A percentile compares a stretch with the other conserved stretches of the same genome.
phyloP scores from a whole-genome alignment of 805 yeast genomes.

The Myxozyma melibiosi region DNA sequence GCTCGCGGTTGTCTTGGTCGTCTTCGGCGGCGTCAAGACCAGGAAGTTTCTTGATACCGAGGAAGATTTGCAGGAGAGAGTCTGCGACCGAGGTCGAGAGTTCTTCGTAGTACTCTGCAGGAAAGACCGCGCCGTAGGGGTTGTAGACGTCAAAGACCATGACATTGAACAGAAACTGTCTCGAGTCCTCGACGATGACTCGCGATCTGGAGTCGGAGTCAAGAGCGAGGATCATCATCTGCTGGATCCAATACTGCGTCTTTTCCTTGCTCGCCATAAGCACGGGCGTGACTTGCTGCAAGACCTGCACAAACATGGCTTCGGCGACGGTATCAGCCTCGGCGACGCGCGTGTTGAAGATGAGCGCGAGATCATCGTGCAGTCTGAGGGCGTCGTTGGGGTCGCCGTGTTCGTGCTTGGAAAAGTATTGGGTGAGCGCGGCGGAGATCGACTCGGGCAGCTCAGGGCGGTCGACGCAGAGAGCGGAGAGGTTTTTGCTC shows the following conservation, averaged over 20 bases:
- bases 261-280: slow-evolving; percentile 37
- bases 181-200: slow-evolving; percentile 42
- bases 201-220: slow-evolving; percentile 58
- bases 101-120: slow-evolving; percentile 23
- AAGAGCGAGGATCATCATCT: slow-evolving; percentile 53
- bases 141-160: slow-evolving; percentile 35
- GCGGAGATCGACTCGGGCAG: slow-evolving; percentile 17
- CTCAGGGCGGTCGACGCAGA: slow-evolving; percentile 19
- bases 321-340: slow-evolving; percentile 31
- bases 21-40: slow-evolving; percentile 15
- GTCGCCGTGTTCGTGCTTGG: slow-evolving; percentile 32
- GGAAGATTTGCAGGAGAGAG: slow-evolving; percentile 35
- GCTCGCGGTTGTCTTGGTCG: slow-evolving; percentile 43
- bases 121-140: slow-evolving; percentile 24
- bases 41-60: slow-evolving; percentile 22
- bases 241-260: slow-evolving; percentile 52
- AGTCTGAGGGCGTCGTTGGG: slow-evolving; percentile 37
- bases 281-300: slow-evolving; percentile 40
- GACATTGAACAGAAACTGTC: slow-evolving; percentile 40
- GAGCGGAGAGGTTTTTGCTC: slow-evolving; percentile 2
- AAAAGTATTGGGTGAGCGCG: slow-evolving; percentile 19
- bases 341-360: slow-evolving; percentile 34
- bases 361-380: slow-evolving; percentile 42
- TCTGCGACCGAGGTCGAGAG: slow-evolving; percentile 36
- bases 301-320: slow-evolving; percentile 39